Base-by-base conservation (phyloP, 192 early-diverging fungal genomes). In the Allomyces macrogynus region DNA sequence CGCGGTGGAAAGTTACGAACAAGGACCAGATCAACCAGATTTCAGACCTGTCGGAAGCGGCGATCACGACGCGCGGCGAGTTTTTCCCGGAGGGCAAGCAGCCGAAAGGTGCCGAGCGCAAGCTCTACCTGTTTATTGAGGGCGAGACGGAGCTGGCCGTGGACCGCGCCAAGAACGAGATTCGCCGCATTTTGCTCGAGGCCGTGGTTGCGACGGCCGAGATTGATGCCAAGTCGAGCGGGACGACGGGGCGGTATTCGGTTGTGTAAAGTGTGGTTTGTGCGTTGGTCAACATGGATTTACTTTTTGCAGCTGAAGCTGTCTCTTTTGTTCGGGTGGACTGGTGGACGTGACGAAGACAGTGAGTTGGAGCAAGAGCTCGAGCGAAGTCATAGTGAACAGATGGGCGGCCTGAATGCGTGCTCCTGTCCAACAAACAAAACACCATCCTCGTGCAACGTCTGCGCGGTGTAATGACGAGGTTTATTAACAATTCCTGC, bases 71-170 rank as follows among this genome's bases (percentile, higher is more conserved):
- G 16, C 78, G 94, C 44, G 96, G 96, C 10, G 81, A 86, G 10
- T 97, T 83, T 73, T 88, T 94, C 67, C 81, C 85, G 12, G 78
- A 86, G 24, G 95, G 95, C 54, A 94, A 89, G 74, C 83, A 85
- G 61, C 84, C 83, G 43, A 78, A 73, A 11, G 76, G 82, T 22
- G 74, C 75, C 2, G 92, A 95, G 74, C 82, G 92, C 67, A 95
- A 95, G 77, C 72, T 99, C 65, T 93, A 92, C 70, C 72, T 98
- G 77, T 89, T 93, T 67, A 89, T 99, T 68, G 94, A 99, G 71
- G 90, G 89, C 4, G 93, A 99, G 61, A 87, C 81, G 16, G 87
- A 95, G 71, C 75, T 85, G 54, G 82, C 87, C 10, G 87, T 93
- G 20, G 95, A 99, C 66, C 87, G 84, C 66, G 94, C 95, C 32